Conservation (phyloP, 345 rosid genomes). For the Eucalyptus erythrocorys region DNA sequence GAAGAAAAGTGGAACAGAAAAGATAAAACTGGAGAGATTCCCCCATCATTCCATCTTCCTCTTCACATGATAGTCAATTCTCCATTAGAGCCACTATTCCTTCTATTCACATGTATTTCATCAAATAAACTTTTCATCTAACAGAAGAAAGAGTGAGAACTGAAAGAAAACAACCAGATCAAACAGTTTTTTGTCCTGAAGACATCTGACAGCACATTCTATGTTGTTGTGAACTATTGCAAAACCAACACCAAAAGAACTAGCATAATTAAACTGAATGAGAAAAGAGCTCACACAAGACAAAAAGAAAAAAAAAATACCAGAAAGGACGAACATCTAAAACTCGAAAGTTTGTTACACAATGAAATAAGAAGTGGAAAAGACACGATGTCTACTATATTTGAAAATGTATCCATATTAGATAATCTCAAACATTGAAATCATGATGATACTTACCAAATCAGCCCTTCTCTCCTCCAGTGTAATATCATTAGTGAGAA, state of each 20-base stretch:
- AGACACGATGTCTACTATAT: neutral
- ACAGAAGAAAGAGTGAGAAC: neutral
- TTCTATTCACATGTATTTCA: neutral
- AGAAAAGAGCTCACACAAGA: neutral
- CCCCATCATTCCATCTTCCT: neutral
- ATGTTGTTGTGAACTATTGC: neutral
- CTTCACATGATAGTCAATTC: neutral
- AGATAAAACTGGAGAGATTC: neutral
- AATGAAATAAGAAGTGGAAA: neutral
- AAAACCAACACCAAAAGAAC: neutral
- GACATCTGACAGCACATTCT: neutral
- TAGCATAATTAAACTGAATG: neutral
- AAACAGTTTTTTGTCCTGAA: neutral
- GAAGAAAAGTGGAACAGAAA: neutral
- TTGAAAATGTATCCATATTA: neutral
- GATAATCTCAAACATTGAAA: neutral
- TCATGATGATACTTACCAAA: slow-evolving; percentile 39
- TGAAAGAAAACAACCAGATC: neutral
- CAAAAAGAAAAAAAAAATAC: neutral
- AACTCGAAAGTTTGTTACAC: neutral
- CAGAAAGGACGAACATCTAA: neutral
- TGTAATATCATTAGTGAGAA: slow-evolving; percentile 54
- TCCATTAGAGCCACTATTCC: neutral
- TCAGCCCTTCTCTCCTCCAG: slow-evolving; percentile 96
- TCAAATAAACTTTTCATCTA: neutral